phyloP scores from a whole-genome alignment of 139 green algal species.

The Coelastrella sp. region DNA sequence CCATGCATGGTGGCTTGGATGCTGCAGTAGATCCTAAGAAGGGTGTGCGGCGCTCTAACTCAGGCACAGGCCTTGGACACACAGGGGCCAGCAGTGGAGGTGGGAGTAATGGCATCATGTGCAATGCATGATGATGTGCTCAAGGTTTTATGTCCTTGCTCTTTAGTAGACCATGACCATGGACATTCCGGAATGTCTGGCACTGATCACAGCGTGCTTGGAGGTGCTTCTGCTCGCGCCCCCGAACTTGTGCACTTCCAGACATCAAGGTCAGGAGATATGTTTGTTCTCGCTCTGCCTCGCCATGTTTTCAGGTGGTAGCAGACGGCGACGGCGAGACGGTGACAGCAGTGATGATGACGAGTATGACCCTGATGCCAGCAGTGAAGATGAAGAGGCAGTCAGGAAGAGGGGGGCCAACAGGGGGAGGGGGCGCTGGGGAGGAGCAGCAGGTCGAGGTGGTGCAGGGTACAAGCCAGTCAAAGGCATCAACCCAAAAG shows the following conservation, averaged over 20 bases:
- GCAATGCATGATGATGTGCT: too few relatives aligned
- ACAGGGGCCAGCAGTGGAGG: slow-evolving; percentile 6
- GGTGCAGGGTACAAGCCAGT: not conserved
- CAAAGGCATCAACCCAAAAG: not conserved
- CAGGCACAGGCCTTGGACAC: not conserved
- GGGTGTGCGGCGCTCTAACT: not conserved
- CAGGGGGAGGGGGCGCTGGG: slow-evolving; percentile 4
- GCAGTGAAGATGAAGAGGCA: slow-evolving; percentile 20
- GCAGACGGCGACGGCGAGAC: not conserved
- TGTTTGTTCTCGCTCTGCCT: not conserved
- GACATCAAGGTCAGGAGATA: too few relatives aligned
- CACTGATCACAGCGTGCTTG: too few relatives aligned
- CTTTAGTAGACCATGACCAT: too few relatives aligned
- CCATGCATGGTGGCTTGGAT: slow-evolving; percentile 46
- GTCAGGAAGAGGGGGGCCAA: not conserved
- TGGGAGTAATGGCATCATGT: too few relatives aligned
- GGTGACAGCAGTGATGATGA: not conserved
- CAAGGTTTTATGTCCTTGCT: too few relatives aligned
- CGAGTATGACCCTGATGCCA: not conserved
- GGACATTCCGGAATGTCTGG: too few relatives aligned
- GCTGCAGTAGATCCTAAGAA: not conserved
- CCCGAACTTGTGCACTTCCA: too few relatives aligned
- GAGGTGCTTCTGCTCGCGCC: too few relatives aligned
- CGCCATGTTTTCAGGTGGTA: not conserved
- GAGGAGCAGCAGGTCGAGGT: not conserved